These are phyloP conservation scores for Harringtonia aguacate DNA, from an alignment of 2,329 filamentous ascomycete species.

Conservation along the genomic window DNA sequence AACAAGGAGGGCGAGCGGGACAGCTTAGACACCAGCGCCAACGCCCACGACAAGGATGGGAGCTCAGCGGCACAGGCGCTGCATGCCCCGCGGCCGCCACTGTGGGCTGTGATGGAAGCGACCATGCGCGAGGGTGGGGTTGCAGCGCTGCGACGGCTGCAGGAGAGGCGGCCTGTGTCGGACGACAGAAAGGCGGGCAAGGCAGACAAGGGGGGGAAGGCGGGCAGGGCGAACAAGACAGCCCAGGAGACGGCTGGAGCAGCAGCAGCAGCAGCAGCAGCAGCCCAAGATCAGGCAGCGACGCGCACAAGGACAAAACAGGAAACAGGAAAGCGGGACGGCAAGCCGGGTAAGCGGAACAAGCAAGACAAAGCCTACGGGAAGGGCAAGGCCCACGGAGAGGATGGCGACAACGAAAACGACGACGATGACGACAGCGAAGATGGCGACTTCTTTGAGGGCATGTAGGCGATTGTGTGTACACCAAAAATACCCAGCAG, in stretches of 20 bases:
- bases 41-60: no score
- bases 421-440: conserved; percentile 5
- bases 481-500: no score
- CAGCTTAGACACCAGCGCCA: no score
- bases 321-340: no score
- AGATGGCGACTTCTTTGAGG: conserved; percentile 49
- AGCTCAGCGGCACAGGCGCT: conserved; percentile 31
- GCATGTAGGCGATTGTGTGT: background rate
- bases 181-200: conserved; percentile 11
- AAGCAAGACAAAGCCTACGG: conserved; percentile 1
- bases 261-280: background rate
- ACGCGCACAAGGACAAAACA: background rate
- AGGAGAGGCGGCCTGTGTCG: conserved; percentile 32
- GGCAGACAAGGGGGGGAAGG: background rate
- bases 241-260: background rate
- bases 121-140: conserved; percentile 49
- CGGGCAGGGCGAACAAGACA: conserved; percentile 1
- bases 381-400: background rate
- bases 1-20: no score
- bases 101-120: conserved; percentile 59
- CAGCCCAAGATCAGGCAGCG: no score
- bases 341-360: no score
- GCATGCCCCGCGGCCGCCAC: conserved; percentile 38
- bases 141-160: conserved; percentile 38
- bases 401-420: background rate